Evolutionary conservation across 208 protist genomes (phyloP), one percentile per base, ranked within the genome.

Genomic region (Trypanosoma congolense): DNA sequence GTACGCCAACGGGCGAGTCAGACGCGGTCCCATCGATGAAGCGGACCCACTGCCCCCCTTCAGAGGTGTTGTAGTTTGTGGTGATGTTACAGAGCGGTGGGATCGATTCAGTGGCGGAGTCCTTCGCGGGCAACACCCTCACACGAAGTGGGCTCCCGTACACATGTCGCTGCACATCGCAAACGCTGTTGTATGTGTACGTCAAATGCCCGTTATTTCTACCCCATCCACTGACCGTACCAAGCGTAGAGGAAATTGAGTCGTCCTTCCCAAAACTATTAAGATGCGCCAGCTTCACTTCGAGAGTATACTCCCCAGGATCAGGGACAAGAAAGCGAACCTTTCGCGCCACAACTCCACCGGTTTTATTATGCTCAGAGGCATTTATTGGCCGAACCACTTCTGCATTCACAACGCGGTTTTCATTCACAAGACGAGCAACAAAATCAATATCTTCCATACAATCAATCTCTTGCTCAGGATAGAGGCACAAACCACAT

Each of bases 201-300:
- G 35, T 25, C 19, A 54, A 52, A 38, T 24, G 45, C 33, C 25
- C 24, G 12, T 29, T 30, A 3, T 47, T 53, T 2, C 31, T 47
- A 22, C 41, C 43, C 48, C 61, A 43, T 31, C 24, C 45, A 8
- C 51, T 38, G 6, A 68, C 29, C 30, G 61, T 21, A 47, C 61
- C 53, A n/a, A 68, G 33, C 8, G 42, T 68, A 10, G 25, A 42
- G 6, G 61, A 43, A 12, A 30, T 18, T 14, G 10, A 3, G 31
- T 46, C 4, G 18, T 61, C 46, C 8, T 54, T 46, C 18, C 30
- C 54, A 10, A 25, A 29, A 16, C 61, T 38, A 14, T 68, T 61
- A 30, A 68, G 25, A 45, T 68, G 61, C 4, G 61, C 51, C 52
- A 68, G 47, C 21, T 52, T 68, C 18, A 68, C 61, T 36, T 68